Conservation (phyloP, 257 asterid species). For the Datura wrightii region DNA sequence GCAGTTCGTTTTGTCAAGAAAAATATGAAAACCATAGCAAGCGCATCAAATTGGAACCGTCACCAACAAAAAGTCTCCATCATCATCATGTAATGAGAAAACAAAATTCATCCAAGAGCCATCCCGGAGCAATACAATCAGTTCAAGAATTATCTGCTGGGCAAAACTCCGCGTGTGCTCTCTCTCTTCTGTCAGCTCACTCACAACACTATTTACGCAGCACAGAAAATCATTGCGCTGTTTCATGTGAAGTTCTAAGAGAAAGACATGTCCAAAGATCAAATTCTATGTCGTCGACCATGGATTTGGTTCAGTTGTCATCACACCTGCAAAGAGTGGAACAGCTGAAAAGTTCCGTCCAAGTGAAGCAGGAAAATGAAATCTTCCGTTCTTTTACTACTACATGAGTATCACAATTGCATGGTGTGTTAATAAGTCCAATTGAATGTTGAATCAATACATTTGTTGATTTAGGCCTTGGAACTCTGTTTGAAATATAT, state of each 20-base stretch:
- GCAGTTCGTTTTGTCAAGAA: constrained; percentile 25
- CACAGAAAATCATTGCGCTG: not conserved
- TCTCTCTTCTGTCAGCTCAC: constrained; percentile 28
- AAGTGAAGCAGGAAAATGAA: constrained; percentile 16
- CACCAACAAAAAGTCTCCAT: not conserved
- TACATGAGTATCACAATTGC: not conserved
- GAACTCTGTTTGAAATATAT: not conserved
- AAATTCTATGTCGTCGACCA: not conserved
- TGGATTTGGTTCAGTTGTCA: constrained; percentile 32
- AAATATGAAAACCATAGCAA: not conserved
- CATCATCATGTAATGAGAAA: not conserved
- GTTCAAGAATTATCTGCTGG: not conserved
- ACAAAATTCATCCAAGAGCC: not conserved
- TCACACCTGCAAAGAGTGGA: constrained; percentile 33
- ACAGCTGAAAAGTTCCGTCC: constrained; percentile 25
- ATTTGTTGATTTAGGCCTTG: not conserved
- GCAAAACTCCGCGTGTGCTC: constrained; percentile 12
- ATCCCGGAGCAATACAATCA: not conserved
- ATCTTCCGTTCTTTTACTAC: constrained; percentile 7
- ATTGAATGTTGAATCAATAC: not conserved
- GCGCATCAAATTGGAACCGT: not conserved
- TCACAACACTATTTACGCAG: no score
- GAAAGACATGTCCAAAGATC: not conserved
- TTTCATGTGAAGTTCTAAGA: not conserved
- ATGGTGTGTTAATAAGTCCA: not conserved